phyloP scores from a whole-genome alignment of 2,329 filamentous ascomycete species.

The Penicillium sp. region DNA sequence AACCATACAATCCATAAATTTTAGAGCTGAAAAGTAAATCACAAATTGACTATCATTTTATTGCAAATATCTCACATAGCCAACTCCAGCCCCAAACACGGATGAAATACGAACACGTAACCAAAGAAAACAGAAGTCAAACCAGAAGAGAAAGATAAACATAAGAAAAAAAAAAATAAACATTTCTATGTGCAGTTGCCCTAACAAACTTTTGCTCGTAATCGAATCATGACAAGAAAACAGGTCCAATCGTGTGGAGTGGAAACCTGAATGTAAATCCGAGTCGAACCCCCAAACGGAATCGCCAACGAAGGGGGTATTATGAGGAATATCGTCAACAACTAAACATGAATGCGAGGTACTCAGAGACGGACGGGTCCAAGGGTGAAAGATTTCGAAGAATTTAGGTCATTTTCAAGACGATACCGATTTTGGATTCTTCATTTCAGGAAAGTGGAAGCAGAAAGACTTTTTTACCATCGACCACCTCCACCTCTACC shows the following conservation, averaged over 20 bases:
- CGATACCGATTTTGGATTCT: neutral
- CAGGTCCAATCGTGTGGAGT: conserved; percentile 7
- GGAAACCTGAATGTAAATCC: conserved; percentile 15
- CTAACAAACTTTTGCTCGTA: conserved; percentile 31
- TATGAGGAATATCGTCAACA: conserved; percentile 24
- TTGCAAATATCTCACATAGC: too few relatives aligned
- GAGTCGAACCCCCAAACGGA: conserved; percentile 26
- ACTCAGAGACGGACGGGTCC: neutral
- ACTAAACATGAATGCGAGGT: conserved; percentile 13
- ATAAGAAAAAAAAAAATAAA: neutral
- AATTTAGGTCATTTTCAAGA: neutral
- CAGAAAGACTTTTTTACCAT: neutral
- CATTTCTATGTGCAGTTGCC: conserved; percentile 31
- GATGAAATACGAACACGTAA: too few relatives aligned
- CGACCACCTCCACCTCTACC: conserved; percentile 8
- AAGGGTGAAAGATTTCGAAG: too few relatives aligned
- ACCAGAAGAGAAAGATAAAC: neutral
- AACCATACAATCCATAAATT: too few relatives aligned
- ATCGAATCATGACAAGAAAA: conserved; percentile 26
- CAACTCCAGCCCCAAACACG: too few relatives aligned
- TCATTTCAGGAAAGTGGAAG: neutral
- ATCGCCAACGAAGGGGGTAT: conserved; percentile 27
- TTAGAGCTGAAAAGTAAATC: too few relatives aligned
- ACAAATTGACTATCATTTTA: too few relatives aligned
- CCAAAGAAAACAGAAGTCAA: too few relatives aligned